These are phyloP conservation scores for Salix caprea DNA, from an alignment of 345 rosid species.

Conservation along the genomic window DNA sequence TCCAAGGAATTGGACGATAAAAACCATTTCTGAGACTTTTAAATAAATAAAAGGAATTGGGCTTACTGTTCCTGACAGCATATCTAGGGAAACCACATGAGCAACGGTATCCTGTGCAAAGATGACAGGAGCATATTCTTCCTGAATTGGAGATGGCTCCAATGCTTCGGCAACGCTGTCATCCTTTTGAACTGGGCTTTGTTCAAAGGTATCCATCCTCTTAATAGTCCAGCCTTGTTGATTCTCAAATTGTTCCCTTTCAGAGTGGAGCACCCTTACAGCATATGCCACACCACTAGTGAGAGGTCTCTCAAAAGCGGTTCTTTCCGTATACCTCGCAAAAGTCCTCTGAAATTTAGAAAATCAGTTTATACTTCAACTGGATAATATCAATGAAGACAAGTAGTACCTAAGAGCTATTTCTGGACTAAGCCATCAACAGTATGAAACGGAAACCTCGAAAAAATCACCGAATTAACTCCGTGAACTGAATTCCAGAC, in stretches of 20 bases:
- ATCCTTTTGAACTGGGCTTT: constrained; percentile 80
- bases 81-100: constrained; percentile 81
- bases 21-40: neutral
- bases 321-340: constrained; percentile 87
- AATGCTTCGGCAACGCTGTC: constrained; percentile 48
- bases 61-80: constrained; percentile 90
- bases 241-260: constrained; percentile 87
- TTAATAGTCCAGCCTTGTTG: constrained; percentile 91
- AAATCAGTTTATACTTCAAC: constrained; percentile 31
- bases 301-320: constrained; percentile 96
- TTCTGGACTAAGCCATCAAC: constrained; percentile 7
- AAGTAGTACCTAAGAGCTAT: constrained; percentile 19
- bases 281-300: constrained; percentile 99
- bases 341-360: constrained; percentile 58
- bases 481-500: neutral
- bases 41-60: constrained; percentile 14
- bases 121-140: constrained; percentile 97
- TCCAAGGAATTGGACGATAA: constrained; percentile 1
- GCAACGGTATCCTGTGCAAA: constrained; percentile 95
- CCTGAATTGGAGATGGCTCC: constrained; percentile 79
- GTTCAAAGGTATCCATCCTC: constrained; percentile 67
- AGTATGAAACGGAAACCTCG: neutral
- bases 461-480: constrained; percentile 3
- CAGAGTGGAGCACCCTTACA: constrained; percentile 78
- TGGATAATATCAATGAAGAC: constrained; percentile 4